Evolutionary conservation across 148 eudicot genomes (phyloP).

Genomic region (Amaranthus hypochondriacus): DNA sequence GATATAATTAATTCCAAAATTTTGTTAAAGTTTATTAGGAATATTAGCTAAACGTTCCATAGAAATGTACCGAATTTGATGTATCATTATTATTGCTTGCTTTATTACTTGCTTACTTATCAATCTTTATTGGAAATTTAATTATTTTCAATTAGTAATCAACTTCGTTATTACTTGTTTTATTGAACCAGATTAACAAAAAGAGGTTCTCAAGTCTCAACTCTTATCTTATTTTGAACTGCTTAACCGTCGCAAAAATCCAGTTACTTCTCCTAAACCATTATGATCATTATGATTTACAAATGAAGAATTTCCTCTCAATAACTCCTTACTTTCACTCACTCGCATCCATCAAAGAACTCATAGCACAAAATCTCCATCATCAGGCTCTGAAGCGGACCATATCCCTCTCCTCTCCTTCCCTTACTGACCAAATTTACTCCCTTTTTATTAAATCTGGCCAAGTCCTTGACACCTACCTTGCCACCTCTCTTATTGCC

Average conservation of each 20-base stretch:
- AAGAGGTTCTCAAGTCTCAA: no score
- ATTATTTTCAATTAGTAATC: no score
- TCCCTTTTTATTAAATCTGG: constrained; percentile 48
- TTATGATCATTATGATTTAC: constrained; percentile 8
- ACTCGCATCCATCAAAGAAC: constrained; percentile 24
- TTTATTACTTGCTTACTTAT: no score
- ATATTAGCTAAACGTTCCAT: no score
- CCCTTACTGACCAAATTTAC: constrained; percentile 37
- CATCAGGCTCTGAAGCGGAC: constrained; percentile 51
- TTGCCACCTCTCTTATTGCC: constrained; percentile 49
- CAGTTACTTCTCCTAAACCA: neutral
- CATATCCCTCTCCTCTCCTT: constrained; percentile 26
- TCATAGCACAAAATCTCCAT: constrained; percentile 31
- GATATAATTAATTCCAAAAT: no score
- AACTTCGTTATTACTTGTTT: no score
- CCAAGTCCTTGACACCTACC: constrained; percentile 35
- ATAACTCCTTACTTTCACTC: constrained; percentile 2
- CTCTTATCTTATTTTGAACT: neutral
- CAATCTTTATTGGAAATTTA: no score
- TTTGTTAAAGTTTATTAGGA: no score
- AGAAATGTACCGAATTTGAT: no score
- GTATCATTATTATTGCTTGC: no score
- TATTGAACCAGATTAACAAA: no score
- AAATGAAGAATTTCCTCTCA: constrained; percentile 37
- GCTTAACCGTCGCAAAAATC: constrained; percentile 16